phyloP scores from a whole-genome alignment of 257 asterid genomes.

The Thymus quinquecostatus region DNA sequence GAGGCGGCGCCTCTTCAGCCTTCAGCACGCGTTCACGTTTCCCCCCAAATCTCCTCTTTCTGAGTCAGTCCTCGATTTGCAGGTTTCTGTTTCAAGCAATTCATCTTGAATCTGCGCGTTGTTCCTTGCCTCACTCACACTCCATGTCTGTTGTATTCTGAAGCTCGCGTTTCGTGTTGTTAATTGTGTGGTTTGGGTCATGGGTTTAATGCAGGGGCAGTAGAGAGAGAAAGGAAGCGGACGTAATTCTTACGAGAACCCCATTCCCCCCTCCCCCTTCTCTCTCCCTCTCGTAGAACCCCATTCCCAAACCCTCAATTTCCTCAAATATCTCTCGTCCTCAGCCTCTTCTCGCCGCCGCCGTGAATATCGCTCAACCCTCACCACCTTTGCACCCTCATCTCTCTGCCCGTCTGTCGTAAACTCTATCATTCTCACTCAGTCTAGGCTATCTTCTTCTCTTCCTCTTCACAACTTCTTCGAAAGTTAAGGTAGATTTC shows the following conservation, averaged over 20 bases:
- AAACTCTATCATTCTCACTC: too few species aligned
- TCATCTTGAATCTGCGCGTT: conserved; percentile 20
- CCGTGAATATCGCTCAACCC: too few species aligned
- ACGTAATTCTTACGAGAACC: conserved; percentile 37
- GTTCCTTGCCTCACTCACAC: conserved; percentile 16
- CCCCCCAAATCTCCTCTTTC: conserved; percentile 40
- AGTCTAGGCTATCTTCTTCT: too few species aligned
- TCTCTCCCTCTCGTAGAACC: too few species aligned
- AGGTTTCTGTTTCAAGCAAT: conserved; percentile 32
- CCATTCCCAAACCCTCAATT: too few species aligned
- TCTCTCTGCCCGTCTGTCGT: too few species aligned
- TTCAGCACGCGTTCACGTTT: conserved; percentile 27
- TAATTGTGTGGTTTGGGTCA: conserved; percentile 36
- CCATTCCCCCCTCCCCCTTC: too few species aligned
- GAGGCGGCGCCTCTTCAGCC: conserved; percentile 28
- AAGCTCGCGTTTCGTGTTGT: conserved; percentile 22
- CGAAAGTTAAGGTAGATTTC: too few species aligned
- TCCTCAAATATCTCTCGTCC: too few species aligned
- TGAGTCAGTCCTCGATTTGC: conserved; percentile 30
- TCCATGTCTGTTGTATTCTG: conserved; percentile 18
- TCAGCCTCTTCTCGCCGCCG: too few species aligned
- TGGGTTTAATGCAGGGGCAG: conserved; percentile 46
- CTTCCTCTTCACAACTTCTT: too few species aligned
- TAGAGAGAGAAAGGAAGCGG: conserved; percentile 35
- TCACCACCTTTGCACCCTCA: too few species aligned